phyloP scores from a whole-genome alignment of 2,329 filamentous ascomycete species.

The Verticillium nonalfalfae region DNA sequence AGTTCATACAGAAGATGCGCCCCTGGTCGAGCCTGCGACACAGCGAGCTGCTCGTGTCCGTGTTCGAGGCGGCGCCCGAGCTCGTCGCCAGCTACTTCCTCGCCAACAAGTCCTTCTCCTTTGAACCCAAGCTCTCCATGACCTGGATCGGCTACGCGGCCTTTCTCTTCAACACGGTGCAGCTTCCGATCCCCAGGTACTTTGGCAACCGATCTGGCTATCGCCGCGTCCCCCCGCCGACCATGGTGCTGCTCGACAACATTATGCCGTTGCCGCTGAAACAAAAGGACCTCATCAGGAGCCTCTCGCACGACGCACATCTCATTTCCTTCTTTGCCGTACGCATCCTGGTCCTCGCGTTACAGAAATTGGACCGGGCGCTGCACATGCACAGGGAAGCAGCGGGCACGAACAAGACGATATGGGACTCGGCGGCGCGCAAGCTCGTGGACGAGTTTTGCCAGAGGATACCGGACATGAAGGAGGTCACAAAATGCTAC shows the following conservation, averaged over 20 bases:
- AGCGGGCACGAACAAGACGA: slow-evolving; percentile 24
- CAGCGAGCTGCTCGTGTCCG: slow-evolving; percentile 71
- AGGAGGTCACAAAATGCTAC: slow-evolving; percentile 71
- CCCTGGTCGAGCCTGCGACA: slow-evolving; percentile 80
- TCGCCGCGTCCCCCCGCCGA: slow-evolving; percentile 67
- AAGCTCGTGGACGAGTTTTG: slow-evolving; percentile 70
- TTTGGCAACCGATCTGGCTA: slow-evolving; percentile 63
- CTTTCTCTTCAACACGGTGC: slow-evolving; percentile 76
- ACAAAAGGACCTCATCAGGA: slow-evolving; percentile 72
- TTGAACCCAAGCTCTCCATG: slow-evolving; percentile 86
- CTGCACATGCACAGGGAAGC: slow-evolving; percentile 53
- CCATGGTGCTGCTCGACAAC: slow-evolving; percentile 74
- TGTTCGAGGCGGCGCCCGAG: slow-evolving; percentile 79
- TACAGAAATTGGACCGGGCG: slow-evolving; percentile 68
- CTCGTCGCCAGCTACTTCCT: slow-evolving; percentile 83
- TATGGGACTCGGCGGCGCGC: slow-evolving; percentile 66
- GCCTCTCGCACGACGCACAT: slow-evolving; percentile 69
- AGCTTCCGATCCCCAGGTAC: slow-evolving; percentile 63
- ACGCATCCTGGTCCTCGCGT: slow-evolving; percentile 68
- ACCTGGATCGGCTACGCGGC: slow-evolving; percentile 94
- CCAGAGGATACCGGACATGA: slow-evolving; percentile 72
- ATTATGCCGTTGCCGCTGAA: slow-evolving; percentile 78
- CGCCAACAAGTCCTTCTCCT: slow-evolving; percentile 71
- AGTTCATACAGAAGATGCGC: slow-evolving; percentile 71
- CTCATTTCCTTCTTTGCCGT: slow-evolving; percentile 81